Conservation (phyloP, 495 filamentous ascomycete species). For the Rostrohypoxylon terebratum region DNA sequence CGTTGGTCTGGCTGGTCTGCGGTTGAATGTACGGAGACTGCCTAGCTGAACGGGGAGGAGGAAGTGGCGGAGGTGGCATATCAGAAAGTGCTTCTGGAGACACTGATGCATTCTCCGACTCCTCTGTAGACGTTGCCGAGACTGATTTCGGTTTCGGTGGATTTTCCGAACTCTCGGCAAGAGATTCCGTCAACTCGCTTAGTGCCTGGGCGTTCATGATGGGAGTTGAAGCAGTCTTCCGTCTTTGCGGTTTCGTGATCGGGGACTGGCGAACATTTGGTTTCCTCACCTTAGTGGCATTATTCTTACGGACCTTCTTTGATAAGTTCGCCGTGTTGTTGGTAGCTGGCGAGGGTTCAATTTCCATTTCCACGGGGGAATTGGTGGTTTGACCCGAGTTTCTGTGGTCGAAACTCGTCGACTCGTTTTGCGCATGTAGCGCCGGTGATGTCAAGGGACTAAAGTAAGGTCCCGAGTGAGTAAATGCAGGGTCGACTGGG, state of each 20-base stretch:
- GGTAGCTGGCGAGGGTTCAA: conserved; percentile 55
- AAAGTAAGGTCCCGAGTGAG: conserved; percentile 88
- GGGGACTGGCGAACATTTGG: conserved; percentile 79
- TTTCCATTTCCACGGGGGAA: conserved; percentile 61
- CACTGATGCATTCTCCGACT: conserved; percentile 65
- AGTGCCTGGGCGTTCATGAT: conserved; percentile 67
- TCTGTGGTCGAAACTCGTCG: conserved; percentile 58
- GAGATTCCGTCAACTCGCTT: conserved; percentile 61
- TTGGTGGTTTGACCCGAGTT: conserved; percentile 53
- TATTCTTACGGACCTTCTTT: conserved; percentile 62
- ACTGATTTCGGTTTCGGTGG: conserved; percentile 49
- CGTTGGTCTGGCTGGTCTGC: conserved; percentile 52
- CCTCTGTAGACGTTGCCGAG: conserved; percentile 55
- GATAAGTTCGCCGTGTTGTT: conserved; percentile 53
- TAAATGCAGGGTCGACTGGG: conserved; percentile 79
- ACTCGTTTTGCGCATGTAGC: conserved; percentile 79
- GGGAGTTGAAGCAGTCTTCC: conserved; percentile 68
- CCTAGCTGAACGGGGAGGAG: conserved; percentile 58
- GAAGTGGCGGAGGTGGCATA: conserved; percentile 70
- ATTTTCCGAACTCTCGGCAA: conserved; percentile 36
- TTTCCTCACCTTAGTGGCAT: conserved; percentile 61
- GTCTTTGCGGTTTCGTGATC: conserved; percentile 81
- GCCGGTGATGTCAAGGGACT: conserved; percentile 94
- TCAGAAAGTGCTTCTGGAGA: conserved; percentile 67
- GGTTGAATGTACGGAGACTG: conserved; percentile 64